Base-by-base conservation (phyloP, 2,329 filamentous ascomycete genomes). In the Knufia fluminis region DNA sequence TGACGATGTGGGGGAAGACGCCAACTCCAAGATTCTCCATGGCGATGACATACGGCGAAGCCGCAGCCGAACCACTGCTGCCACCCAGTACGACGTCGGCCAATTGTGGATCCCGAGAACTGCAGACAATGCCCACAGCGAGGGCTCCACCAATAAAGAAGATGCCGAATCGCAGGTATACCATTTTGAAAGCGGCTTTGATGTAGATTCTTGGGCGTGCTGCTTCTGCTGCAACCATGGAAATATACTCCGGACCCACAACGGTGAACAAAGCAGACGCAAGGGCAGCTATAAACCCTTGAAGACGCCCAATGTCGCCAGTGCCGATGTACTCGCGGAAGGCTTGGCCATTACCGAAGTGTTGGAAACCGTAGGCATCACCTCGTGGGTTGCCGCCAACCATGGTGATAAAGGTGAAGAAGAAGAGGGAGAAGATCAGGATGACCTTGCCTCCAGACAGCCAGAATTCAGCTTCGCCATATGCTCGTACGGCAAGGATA, bases 361-460 rank as follows among this genome's bases (percentile, higher is more conserved):
- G 79, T 17, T 82, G 75, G 62, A 91, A 91, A 1, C 86, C 86
- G 54, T 86, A 86, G 0, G 77, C 71, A 56, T 90, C 83, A 32
- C 77, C 71, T 1, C 80, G 63, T 0, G 88, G 88, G 57, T 91
- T 92, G 1, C 85, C 87, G 6, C 87, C 88, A 1, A 92, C 69
- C 82, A 92, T 91, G 55, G 81, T 79, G 55, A 94, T 75, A 60
- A 94, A 86, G 2, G 87, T 91, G 68, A 86, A 90, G 54, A 80
- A 59, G 57, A 90, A 76, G 44, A 91, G 72, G 1, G 78, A 83
- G 28, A 88, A 66, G 52, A 86, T 85, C 45, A 89, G 73, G 1
- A 89, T 58, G 2, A 88, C 76, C 62, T 89, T 88, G 48, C 82
- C 82, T 1, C 85, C 63, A 2, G 86, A 80, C 16, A 82, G 78